Percentiles rank a stretch among this genome's conserved stretches.
Conservation (phyloP, 139 green algal genomes). For the Medakamo hakoo region DNA sequence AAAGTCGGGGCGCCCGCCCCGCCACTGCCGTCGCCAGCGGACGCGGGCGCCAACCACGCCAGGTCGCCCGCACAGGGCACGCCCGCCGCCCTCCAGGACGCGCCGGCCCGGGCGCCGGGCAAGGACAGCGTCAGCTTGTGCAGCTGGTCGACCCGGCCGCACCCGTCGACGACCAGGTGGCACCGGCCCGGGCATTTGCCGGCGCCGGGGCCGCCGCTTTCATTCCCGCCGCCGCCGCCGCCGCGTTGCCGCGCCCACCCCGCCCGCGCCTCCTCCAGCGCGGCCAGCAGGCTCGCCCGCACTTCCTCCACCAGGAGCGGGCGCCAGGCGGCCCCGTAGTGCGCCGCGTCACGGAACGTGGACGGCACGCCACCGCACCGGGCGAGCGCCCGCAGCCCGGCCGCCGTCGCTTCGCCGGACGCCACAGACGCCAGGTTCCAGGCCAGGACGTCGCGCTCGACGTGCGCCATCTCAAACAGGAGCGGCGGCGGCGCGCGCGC, state of each 20-base stretch:
- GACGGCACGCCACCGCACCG: conserved; percentile 8
- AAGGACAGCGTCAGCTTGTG: too few species aligned
- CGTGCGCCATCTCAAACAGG: too few species aligned
- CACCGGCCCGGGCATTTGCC: not conserved
- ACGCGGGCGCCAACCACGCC: too few species aligned
- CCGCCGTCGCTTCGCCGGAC: not conserved
- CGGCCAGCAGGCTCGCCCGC: conserved; percentile 19
- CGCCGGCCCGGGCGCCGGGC: too few species aligned
- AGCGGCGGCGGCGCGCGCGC: too few species aligned
- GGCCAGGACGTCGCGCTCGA: conserved; percentile 11
- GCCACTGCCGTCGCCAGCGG: too few species aligned
- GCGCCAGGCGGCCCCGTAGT: conserved; percentile 24
- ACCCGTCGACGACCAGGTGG: not conserved
- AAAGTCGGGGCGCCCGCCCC: too few species aligned
- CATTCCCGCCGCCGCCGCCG: not conserved
- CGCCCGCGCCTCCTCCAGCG: conserved; percentile 11
- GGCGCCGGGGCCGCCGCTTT: not conserved
- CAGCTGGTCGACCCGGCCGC: not conserved
- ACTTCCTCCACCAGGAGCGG: conserved; percentile 38
- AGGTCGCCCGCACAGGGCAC: too few species aligned
- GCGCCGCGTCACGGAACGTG: conserved; percentile 8
- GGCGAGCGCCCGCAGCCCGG: too few species aligned
- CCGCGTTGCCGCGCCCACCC: not conserved
- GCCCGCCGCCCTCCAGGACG: too few species aligned
- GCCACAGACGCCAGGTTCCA: conserved; percentile 10